phyloP scores from a whole-genome alignment of 1,284 basidiomycete genomes.

The Ganoderma resinaceum region DNA sequence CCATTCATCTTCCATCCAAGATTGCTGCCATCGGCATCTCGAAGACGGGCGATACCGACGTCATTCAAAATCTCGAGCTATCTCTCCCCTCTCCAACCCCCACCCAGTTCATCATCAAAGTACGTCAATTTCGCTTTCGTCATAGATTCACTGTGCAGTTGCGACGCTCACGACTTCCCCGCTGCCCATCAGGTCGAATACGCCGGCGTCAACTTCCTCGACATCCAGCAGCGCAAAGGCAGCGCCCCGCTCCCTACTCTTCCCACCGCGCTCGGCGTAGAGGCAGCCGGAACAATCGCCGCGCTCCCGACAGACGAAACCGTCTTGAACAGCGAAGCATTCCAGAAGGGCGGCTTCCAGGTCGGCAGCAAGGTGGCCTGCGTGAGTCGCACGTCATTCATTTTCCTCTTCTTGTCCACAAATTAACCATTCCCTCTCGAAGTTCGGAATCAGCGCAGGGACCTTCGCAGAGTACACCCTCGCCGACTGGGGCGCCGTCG shows the following conservation, averaged over 20 bases:
- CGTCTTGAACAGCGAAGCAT: conserved; percentile 62
- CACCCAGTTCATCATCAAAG: conserved; percentile 84
- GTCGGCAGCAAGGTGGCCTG: conserved; percentile 70
- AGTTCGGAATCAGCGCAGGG: conserved; percentile 51
- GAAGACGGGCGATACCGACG: conserved; percentile 79
- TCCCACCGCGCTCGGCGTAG: conserved; percentile 82
- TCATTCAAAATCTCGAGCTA: conserved; percentile 72
- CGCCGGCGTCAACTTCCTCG: conserved; percentile 86
- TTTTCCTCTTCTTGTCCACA: too few species aligned
- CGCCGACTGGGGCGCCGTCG: conserved; percentile 47
- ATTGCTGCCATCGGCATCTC: conserved; percentile 63
- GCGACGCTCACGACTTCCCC: neutral
- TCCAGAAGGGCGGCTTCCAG: conserved; percentile 61
- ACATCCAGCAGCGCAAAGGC: conserved; percentile 62
- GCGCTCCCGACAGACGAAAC: conserved; percentile 68
- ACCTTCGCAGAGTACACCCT: conserved; percentile 37
- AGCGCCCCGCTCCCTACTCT: conserved; percentile 64
- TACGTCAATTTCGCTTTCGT: conserved; percentile 36
- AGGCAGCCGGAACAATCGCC: conserved; percentile 80
- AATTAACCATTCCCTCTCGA: neutral
- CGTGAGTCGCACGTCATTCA: conserved; percentile 48
- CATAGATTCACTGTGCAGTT: neutral
- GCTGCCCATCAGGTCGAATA: conserved; percentile 60
- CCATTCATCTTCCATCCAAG: conserved; percentile 48
- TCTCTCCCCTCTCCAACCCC: conserved; percentile 67